Evolutionary conservation across 73 alveolate species (phyloP).

Genomic region (Symbiodinium pilosum): DNA sequence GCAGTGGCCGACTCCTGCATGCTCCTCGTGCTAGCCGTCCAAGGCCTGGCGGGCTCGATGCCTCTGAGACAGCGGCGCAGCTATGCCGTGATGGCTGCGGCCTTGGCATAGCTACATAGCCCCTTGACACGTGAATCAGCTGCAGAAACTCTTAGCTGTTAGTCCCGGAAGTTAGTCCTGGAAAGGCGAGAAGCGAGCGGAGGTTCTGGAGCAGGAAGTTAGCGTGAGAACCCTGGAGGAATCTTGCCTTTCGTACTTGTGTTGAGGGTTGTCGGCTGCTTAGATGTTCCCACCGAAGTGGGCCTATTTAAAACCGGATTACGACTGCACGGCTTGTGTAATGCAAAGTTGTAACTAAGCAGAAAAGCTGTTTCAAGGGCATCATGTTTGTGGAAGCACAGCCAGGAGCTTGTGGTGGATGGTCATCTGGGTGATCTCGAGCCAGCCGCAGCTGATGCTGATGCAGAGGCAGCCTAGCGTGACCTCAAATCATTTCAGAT

Average conservation of each 20-base stretch:
- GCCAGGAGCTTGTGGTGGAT: slow-evolving; percentile 56
- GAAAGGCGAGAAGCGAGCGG: slow-evolving; percentile 49
- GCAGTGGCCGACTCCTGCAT: too few relatives aligned
- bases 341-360: too few relatives aligned
- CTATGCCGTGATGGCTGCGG: slow-evolving; percentile 28
- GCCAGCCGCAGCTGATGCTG: slow-evolving; percentile 30
- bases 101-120: not conserved
- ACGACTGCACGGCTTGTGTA: too few relatives aligned
- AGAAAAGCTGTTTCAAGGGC: too few relatives aligned
- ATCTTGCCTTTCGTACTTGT: not conserved
- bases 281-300: too few relatives aligned
- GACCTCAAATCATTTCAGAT: too few relatives aligned
- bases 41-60: slow-evolving; percentile 85
- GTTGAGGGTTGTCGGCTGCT: too few relatives aligned
- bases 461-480: not conserved
- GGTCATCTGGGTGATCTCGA: slow-evolving; percentile 35
- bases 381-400: too few relatives aligned
- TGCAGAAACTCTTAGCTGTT: too few relatives aligned
- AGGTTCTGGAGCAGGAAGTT: slow-evolving; percentile 35
- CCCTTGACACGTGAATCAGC: too few relatives aligned
- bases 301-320: too few relatives aligned
- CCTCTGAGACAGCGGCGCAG: slow-evolving; percentile 25
- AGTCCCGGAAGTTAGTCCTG: not conserved
- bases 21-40: too few relatives aligned
- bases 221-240: slow-evolving; percentile 58